Conservation (phyloP, 2,329 filamentous ascomycete genomes). For the Cladobotryum mycophilum region DNA sequence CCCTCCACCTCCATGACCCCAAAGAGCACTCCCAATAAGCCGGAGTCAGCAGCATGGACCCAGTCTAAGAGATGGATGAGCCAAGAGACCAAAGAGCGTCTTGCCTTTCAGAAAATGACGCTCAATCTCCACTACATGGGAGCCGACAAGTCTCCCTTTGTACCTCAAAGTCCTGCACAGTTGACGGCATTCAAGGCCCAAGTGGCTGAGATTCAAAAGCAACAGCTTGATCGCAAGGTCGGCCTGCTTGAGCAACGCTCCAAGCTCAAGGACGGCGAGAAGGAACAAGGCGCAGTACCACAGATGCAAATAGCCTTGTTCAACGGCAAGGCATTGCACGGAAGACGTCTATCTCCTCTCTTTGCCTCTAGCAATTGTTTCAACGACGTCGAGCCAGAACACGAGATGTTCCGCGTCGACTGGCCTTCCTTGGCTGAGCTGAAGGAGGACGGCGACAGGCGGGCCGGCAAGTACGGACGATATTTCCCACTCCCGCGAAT, state of each 20-base stretch:
- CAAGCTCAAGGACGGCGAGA: conserved; percentile 12
- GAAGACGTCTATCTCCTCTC: conserved; percentile 26
- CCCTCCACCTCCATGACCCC: not conserved
- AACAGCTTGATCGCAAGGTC: conserved; percentile 21
- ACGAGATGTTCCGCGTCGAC: conserved; percentile 15
- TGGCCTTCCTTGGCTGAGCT: conserved; percentile 33
- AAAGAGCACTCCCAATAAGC: not conserved
- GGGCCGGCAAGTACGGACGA: conserved; percentile 19
- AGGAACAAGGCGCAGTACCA: not conserved
- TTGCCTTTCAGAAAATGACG: conserved; percentile 29
- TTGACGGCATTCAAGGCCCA: conserved; percentile 27
- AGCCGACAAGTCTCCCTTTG: conserved; percentile 31
- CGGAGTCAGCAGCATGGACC: conserved; percentile 27
- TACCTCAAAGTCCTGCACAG: conserved; percentile 30
- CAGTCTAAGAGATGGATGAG: conserved; percentile 36
- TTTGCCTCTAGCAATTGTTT: conserved; percentile 30
- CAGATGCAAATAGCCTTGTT: conserved; percentile 18
- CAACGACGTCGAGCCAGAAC: conserved; percentile 17
- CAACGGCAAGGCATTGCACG: conserved; percentile 19
- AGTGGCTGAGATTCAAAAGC: conserved; percentile 22
- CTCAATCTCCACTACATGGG: conserved; percentile 30
- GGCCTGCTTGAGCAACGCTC: conserved; percentile 17
- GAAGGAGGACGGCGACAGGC: conserved; percentile 30
- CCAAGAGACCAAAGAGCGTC: conserved; percentile 26
- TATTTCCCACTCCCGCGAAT: conserved; percentile 28